A percentile compares a stretch with the other conserved stretches of the same genome.
Evolutionary conservation across 2,329 filamentous ascomycete genomes (phyloP).

Genomic region (Pseudogymnoascus sp.): DNA sequence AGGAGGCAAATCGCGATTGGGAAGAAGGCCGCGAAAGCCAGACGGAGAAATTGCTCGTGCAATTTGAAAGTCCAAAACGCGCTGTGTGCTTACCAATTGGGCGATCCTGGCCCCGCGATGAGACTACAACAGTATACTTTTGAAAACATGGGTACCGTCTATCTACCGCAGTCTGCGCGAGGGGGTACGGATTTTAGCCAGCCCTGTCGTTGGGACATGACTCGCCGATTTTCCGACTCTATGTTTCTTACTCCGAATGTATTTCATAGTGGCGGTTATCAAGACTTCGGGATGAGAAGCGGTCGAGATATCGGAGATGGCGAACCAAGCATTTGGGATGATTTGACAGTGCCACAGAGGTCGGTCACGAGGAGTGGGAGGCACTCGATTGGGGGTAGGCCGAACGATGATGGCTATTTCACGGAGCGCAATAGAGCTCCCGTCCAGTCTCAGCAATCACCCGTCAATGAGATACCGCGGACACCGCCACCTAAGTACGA

Average conservation of each 20-base stretch:
- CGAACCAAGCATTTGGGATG: background rate
- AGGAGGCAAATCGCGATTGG: background rate
- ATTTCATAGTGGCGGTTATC: background rate
- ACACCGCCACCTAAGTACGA: background rate
- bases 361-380: background rate
- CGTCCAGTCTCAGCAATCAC: too few relatives aligned
- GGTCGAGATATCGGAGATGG: background rate
- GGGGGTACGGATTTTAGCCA: background rate
- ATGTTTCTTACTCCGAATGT: background rate
- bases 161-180: too few relatives aligned
- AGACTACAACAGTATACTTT: background rate
- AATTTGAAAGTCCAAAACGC: background rate
- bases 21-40: background rate
- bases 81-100: background rate
- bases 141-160: too few relatives aligned
- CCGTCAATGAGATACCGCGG: background rate
- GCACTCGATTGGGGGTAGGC: background rate
- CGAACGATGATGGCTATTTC: background rate
- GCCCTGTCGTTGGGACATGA: background rate
- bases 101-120: background rate
- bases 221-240: background rate
- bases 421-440: background rate
- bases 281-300: background rate
- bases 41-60: background rate
- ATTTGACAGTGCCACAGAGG: background rate